A percentile compares a stretch with the other conserved stretches of the same genome.
Evolutionary conservation across 2,329 filamentous ascomycete genomes (phyloP).

Genomic region (Fusarium tupiense): DNA sequence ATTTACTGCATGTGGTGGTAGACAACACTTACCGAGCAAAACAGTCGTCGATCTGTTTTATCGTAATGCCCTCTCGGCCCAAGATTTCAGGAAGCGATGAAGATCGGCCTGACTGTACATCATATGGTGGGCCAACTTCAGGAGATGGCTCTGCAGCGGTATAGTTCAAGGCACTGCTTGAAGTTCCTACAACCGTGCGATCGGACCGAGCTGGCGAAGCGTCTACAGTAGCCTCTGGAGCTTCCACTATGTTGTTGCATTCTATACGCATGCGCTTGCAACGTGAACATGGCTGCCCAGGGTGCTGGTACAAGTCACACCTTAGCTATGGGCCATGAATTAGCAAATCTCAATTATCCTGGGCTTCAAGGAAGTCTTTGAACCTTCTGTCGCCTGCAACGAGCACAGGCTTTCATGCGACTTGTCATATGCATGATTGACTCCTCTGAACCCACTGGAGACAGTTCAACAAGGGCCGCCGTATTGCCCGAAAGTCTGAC

Average conservation of each 20-base stretch:
- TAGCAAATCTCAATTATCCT: neutral
- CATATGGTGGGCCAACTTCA: neutral
- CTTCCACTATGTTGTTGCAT: neutral
- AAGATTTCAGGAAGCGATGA: neutral
- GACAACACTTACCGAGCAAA: neutral
- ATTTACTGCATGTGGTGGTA: neutral
- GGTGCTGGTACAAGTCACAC: neutral
- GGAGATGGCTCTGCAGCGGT: neutral
- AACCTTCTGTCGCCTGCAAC: constrained; percentile 2
- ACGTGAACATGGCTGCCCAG: neutral
- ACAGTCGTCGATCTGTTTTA: neutral
- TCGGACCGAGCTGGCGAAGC: neutral
- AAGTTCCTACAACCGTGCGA: neutral
- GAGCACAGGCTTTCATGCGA: constrained; percentile 1
- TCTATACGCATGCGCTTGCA: neutral
- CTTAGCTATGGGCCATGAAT: neutral
- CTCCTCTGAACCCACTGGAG: neutral
- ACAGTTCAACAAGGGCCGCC: neutral
- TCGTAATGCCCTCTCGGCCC: neutral
- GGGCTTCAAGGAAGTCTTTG: neutral
- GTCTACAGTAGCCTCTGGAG: neutral
- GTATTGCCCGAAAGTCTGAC: neutral
- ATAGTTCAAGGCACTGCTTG: neutral
- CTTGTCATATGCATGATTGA: neutral
- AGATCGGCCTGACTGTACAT: neutral